Evolutionary conservation across 2,329 filamentous ascomycete genomes (phyloP), one percentile per base, ranked within the genome.

Genomic region (Kalmusia sp.): DNA sequence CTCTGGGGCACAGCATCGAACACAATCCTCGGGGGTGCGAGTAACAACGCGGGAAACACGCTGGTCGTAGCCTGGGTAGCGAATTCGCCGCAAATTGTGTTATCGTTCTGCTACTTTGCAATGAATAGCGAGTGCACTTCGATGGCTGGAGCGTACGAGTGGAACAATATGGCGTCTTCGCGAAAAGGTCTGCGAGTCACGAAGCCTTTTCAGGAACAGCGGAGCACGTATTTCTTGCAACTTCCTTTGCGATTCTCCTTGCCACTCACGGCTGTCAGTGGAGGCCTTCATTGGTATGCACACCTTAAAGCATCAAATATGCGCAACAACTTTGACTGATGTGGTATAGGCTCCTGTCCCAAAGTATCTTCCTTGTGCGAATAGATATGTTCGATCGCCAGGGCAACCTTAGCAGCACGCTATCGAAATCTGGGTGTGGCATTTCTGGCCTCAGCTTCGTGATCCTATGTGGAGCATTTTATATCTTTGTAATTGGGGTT

Each of bases 71-170:
- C 41, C 4, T 52, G 34, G 41, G 4, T 81, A 1, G 76, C 75
- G 25, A 82, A 83, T 58, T 39, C 70, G 1, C 77, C 79, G 1
- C 80, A 82, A 58, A 51, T 80, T 0, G 50, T 81, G 15, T 54
- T 81, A 2, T 79, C 76, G 0, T 60, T 80, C n/a, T 30, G 79
- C 1, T 82, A 82, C 58, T 67, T 80, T 6, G 62, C 71, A 3
- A 76, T 75, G 62, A 81, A 80, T 54, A 65, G 68, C 6, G 64
- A 80, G 11, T 67, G 79, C 21, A 84, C 78, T 1, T 71, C 64
- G 3, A 81, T 82, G 67, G 69, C 80, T 1, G 61, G 77, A 0
- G 77, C 76, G 1, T 62, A 69, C 6, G 82, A 85, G 63, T 84
- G 76, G 62, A 75, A 69, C 45, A 57, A 62, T 0, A 80, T 77